Evolutionary conservation across 2,329 filamentous ascomycete genomes (phyloP), one percentile per base, ranked within the genome.

Genomic region (Sordariomycetes sp.): DNA sequence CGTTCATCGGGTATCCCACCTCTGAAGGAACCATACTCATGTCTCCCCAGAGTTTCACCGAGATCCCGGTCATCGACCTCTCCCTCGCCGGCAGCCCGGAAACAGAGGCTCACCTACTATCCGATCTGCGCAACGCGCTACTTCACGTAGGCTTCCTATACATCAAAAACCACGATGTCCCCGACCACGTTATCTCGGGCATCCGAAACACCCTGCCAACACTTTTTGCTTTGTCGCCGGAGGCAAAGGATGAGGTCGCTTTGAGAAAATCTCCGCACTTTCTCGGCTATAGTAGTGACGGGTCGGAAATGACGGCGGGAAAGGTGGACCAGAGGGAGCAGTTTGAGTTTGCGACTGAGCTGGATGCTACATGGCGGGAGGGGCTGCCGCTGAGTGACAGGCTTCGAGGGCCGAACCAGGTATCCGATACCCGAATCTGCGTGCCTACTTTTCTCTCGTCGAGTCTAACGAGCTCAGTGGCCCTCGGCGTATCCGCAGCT

Each of bases 261-360:
- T 68, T 79, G 20, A 66, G 72, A 28, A 77, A 81, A 28, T 83
- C 78, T 1, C 79, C 80, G 10, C 80, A 83, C 63, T 82, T 85
- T 58, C 68, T 85, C 2, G 81, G 81, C 0, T 84, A 83, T 63
- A 80, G 77, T 60, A 74, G 70, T 0, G 72, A 74, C 20, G 80
- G 79, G 0, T 70, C 75, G 25, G 81, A 84, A 64, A 78, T 68
- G 0, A 85, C 82, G 1, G 75, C 77, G 0, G 78, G 79, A 0
- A 66, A 68, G 55, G 62, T 66, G 15, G 81, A 85, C 62, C 67
- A 71, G 20, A 68, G 80, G 20, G 80, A 85, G 64, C 81, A 84
- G 62, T 77, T 82, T 53, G 80, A 84, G 63, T 78, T 80, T 63
- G 80, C 77, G 15, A 83, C 78, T 0, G 80, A 84, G 61, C 65